Evolutionary conservation across 2,329 filamentous ascomycete species (phyloP).

Genomic region (Colletotrichum cordylinicola): DNA sequence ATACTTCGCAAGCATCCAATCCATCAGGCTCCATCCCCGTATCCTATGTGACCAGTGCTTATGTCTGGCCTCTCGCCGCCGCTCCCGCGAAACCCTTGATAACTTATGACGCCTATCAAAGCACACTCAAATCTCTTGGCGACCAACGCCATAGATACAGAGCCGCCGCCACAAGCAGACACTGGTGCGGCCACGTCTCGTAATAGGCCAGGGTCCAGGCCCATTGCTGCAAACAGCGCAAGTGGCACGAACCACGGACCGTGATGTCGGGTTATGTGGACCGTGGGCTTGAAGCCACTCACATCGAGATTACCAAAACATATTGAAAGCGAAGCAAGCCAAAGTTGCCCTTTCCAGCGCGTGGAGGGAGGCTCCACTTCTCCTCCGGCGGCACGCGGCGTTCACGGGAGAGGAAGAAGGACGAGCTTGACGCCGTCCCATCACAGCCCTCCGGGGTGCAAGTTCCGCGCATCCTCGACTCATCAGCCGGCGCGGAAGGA

Average conservation of each 20-base stretch:
- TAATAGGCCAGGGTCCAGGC: not conserved
- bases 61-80: not conserved
- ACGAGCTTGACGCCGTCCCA: not conserved
- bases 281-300: not conserved
- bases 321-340: not conserved
- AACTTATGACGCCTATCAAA: slow-evolving; percentile 5
- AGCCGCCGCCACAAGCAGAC: not conserved
- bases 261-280: not conserved
- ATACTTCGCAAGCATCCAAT: not conserved
- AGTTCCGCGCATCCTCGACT: not conserved
- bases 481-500: not conserved
- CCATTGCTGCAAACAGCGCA: not conserved
- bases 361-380: not conserved
- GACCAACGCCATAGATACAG: not conserved
- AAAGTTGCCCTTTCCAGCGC: not conserved
- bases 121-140: not conserved
- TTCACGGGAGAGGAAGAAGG: not conserved
- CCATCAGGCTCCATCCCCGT: not conserved
- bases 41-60: not conserved
- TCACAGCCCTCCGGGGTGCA: not conserved
- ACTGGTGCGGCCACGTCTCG: not conserved
- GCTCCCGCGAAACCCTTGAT: not conserved
- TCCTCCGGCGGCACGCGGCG: not conserved
- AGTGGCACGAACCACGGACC: not conserved
- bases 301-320: not conserved